Base-by-base conservation (phyloP, 495 filamentous ascomycete genomes). In the Cryomyces minteri region DNA sequence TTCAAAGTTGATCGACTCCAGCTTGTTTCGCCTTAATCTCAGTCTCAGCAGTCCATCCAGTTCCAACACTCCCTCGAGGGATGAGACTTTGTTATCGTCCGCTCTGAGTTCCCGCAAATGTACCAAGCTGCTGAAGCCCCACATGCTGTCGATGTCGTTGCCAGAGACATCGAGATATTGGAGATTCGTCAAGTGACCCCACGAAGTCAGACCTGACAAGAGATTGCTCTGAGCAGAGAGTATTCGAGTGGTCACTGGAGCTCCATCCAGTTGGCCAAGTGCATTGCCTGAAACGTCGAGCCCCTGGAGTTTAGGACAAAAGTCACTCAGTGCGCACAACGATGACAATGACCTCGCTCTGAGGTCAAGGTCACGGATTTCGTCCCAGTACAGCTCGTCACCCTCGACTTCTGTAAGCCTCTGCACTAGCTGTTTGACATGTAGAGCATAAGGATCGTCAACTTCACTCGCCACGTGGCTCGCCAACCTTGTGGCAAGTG, bases 361-460 rank as follows among this genome's bases (percentile, higher is more conserved):
- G 41, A 99, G 67, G 39, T 84, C 68, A 11, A 96, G 63, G 32
- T 79, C 72, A 18, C 79, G 77, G 52, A 96, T 70, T 53, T 88
- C 76, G 46, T 93, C 87, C 90, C 90, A 99, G 54, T 83, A 92
- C 10, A 84, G 88, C 63, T 96, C 88, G 51, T 82, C 87, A 5
- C 86, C 84, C 53, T 94, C 80, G 6, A 81, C 75, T 56, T 95
- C 88, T 12, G 87, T 87, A 32, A 99, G 73, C 44, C 82, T 81
- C 55, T 84, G 84, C 5, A 96, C 77, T 18, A 99, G 67, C 8
- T 83, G 76, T 47, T 84, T 79, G 8, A 51, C 57, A 75, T 77
- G 44, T 75, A 79, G 45, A 79, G 71, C 47, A 78, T 85, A 68
- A 82, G 75, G 44, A 72, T 79, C 43, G 70, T 79, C 33, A 34